phyloP scores from a whole-genome alignment of 495 filamentous ascomycete genomes.

The Beverwykella pulmonaria region DNA sequence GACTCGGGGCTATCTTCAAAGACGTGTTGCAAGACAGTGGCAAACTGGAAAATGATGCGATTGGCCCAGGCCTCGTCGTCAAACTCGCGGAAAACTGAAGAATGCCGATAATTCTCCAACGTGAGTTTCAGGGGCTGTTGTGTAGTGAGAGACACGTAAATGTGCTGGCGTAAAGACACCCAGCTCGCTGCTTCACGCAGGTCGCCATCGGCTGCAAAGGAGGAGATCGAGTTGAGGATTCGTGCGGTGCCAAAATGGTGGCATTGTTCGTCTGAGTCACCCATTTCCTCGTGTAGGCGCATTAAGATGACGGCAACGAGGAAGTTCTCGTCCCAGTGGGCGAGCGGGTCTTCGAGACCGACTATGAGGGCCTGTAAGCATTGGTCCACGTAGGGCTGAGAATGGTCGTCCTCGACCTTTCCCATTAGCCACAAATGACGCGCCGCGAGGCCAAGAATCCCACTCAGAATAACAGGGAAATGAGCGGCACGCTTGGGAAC shows the following conservation, averaged over 20 bases:
- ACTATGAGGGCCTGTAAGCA: constrained; percentile 20
- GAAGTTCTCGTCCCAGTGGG: constrained; percentile 27
- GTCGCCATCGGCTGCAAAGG: constrained; percentile 15
- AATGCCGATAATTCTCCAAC: constrained; percentile 22
- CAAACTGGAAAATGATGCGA: constrained; percentile 31
- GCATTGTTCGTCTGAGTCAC: constrained; percentile 24
- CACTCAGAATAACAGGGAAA: constrained; percentile 19
- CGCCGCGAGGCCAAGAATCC: constrained; percentile 16
- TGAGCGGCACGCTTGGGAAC: constrained; percentile 21
- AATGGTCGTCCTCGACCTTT: constrained; percentile 14
- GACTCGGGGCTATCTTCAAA: constrained; percentile 9
- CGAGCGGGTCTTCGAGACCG: constrained; percentile 20
- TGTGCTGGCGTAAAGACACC: constrained; percentile 26
- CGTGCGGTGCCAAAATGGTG: constrained; percentile 28
- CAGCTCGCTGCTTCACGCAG: constrained; percentile 25
- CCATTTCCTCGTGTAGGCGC: constrained; percentile 26
- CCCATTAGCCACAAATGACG: constrained; percentile 23
- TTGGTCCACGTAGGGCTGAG: constrained; percentile 12
- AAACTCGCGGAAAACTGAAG: constrained; percentile 14
- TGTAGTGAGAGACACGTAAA: constrained; percentile 26
- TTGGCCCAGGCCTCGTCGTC: constrained; percentile 27
- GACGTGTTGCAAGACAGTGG: constrained; percentile 19
- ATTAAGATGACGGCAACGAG: constrained; percentile 22
- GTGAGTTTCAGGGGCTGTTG: constrained; percentile 23
- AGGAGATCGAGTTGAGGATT: constrained; percentile 28